A percentile compares a stretch with the other conserved stretches of the same genome.
phyloP scores from a whole-genome alignment of 1,139 yeast species.

The Hemisphaericaspora xylofermentans region DNA sequence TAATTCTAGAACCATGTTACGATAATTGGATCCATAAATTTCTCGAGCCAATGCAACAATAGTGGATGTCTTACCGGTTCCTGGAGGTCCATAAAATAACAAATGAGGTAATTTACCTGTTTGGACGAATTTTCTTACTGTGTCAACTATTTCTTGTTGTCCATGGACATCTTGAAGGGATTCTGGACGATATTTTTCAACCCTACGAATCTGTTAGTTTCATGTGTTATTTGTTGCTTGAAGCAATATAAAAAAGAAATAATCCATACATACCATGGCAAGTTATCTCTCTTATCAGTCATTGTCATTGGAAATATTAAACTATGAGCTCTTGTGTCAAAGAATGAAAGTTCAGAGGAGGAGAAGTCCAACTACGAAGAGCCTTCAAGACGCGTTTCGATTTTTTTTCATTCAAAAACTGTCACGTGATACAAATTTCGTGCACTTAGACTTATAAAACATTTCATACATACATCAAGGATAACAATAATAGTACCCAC shows the following conservation, averaged over 20 bases:
- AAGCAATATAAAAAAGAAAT: too few species aligned
- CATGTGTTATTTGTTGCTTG: too few species aligned
- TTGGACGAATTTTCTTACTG: conserved; percentile 77
- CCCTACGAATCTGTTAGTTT: conserved; percentile 45
- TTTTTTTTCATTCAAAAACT: conserved; percentile 1
- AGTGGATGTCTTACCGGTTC: conserved; percentile 96
- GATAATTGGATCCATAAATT: conserved; percentile 82
- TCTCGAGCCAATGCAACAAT: conserved; percentile 87
- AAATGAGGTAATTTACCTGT: conserved; percentile 87
- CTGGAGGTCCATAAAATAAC: conserved; percentile 95
- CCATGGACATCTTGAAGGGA: conserved; percentile 86
- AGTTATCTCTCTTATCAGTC: conserved; percentile 24
- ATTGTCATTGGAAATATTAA: conserved; percentile 6
- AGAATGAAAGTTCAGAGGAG: background rate
- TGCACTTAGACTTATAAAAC: too few species aligned
- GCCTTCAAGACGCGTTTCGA: conserved; percentile 3
- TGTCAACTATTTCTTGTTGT: conserved; percentile 80
- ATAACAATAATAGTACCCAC: too few species aligned
- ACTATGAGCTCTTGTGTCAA: background rate
- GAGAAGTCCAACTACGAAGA: too few species aligned
- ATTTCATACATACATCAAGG: too few species aligned
- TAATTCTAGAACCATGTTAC: conserved; percentile 87
- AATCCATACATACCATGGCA: conserved; percentile 47
- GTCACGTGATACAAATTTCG: background rate
- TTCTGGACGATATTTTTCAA: conserved; percentile 91